A percentile compares a stretch with the other conserved stretches of the same genome.
These are phyloP conservation scores for Aureobasidium uvarum DNA, from an alignment of 2,329 filamentous ascomycete genomes.

Conservation along the genomic window DNA sequence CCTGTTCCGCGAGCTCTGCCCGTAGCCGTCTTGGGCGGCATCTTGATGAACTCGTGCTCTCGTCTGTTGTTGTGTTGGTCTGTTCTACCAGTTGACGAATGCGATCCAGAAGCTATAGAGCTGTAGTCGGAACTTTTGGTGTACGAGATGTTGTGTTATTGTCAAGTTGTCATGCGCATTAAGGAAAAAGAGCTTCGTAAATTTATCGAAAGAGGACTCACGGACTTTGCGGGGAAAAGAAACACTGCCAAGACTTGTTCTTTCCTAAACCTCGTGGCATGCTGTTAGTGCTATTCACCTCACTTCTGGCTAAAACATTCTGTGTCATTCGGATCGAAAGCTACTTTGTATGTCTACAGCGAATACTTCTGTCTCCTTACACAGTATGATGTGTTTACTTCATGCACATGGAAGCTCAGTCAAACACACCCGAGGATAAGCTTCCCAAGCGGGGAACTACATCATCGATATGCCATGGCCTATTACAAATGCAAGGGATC, in stretches of 20 bases:
- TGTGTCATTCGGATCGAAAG: too few species aligned
- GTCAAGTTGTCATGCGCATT: background rate
- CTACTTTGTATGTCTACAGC: too few species aligned
- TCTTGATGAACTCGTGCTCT: constrained; percentile 1
- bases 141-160: background rate
- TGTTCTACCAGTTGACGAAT: background rate
- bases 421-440: constrained; percentile 9
- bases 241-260: background rate
- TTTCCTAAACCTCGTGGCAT: background rate
- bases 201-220: background rate
- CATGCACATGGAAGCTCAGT: background rate
- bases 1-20: constrained; percentile 25
- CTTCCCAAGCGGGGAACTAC: constrained; percentile 20
- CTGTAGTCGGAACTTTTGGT: background rate
- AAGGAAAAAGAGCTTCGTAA: background rate
- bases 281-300: background rate
- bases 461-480: constrained; percentile 11
- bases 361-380: too few species aligned
- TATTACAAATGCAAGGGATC: constrained; percentile 12
- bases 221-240: constrained; percentile 17
- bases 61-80: too few species aligned
- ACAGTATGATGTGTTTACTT: too few species aligned
- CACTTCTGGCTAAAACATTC: background rate
- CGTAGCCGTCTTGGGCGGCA: constrained; percentile 28
- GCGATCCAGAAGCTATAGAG: background rate